Base-by-base conservation (phyloP, 2,329 filamentous ascomycete species). In the Emergomyces africanus region DNA sequence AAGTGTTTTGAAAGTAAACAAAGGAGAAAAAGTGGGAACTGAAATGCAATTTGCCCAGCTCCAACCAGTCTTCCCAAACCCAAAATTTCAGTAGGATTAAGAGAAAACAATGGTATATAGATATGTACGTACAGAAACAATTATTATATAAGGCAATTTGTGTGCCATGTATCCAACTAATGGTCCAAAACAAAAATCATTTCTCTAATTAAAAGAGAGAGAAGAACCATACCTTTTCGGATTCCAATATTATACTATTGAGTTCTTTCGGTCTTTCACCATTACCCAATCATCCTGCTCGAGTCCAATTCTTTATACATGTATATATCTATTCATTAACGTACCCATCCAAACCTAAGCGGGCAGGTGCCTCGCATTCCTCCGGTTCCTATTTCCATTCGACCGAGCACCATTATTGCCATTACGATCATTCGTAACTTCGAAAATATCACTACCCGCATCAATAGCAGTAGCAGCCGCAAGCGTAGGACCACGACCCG, bases 401-500 rank as follows among this genome's bases (percentile, higher is more conserved):
- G 12, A n/a, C 18, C 42, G 41, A 2, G 18, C 15, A 20, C 44
- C 30, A 42, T 42, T 35, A n/a, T 28, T 49, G 35, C 15, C 48
- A 48, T 55, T 14, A 23, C 18, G n/a, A 50, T 18, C n/a, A 9
- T 50, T 28, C 15, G 30, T 20, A 33, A 1, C 12, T 18, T 5
- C 25, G 23, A 33, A 12, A 14, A 9, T 23, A n/a, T 35, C 50
- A 20, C 2, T 33, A 35, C 6, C 33, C 15, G 30, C n/a, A 33
- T 35, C 50, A 35, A 23, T 18, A 39, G 18, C n/a, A 37, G 2
- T 53, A 39, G 12, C 25, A 15, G n/a, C 2, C 10, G 5, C 15
- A 14, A 18, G 28, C 35, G 35, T 33, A 42, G 57, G 39, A n/a
- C 59, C 57, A 48, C 59, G 67, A 4, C 71, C 69, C 1, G 73